These are phyloP conservation scores for Lagenidium sp. DNA, from an alignment of 352 stramenopile species.

Conservation along the genomic window DNA sequence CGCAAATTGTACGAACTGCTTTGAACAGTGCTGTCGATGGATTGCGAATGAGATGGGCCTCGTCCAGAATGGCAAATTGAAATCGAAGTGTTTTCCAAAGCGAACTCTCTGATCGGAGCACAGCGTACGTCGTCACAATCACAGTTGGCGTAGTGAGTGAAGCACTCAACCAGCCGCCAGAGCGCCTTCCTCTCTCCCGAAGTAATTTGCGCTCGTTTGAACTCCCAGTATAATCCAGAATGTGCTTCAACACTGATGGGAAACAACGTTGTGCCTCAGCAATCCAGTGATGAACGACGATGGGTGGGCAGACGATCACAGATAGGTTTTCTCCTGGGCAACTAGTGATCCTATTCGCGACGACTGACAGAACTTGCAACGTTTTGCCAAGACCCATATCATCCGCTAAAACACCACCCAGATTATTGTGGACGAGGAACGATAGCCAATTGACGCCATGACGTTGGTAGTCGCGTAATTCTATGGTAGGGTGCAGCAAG, in stretches of 20 bases:
- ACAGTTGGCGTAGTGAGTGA: too few species aligned
- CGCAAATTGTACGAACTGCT: slow-evolving; percentile 67
- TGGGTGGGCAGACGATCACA: slow-evolving; percentile 93
- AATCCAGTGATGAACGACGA: slow-evolving; percentile 94
- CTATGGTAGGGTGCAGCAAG: slow-evolving; percentile 19
- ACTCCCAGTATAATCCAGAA: slow-evolving; percentile 76
- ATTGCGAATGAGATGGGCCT: slow-evolving; percentile 97
- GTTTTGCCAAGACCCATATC: slow-evolving; percentile 94
- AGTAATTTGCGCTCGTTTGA: slow-evolving; percentile 30
- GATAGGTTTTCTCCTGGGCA: neutral
- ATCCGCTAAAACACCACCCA: slow-evolving; percentile 77
- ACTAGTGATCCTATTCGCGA: slow-evolving; percentile 26
- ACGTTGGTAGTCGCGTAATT: slow-evolving; percentile 64
- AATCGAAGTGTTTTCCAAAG: slow-evolving; percentile 19
- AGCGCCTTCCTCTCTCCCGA: slow-evolving; percentile 41
- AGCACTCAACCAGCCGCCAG: too few species aligned
- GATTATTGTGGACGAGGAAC: slow-evolving; percentile 60
- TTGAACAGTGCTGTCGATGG: slow-evolving; percentile 84
- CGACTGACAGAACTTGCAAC: slow-evolving; percentile 87
- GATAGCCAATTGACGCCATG: slow-evolving; percentile 70
- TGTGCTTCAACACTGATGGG: slow-evolving; percentile 31
- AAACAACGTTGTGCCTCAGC: slow-evolving; percentile 87
- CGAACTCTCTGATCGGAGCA: slow-evolving; percentile 82
- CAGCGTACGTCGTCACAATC: slow-evolving; percentile 84
- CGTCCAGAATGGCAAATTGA: slow-evolving; percentile 91